phyloP scores from a whole-genome alignment of 768 basidiomycete species.

The Mycena vulgaris region DNA sequence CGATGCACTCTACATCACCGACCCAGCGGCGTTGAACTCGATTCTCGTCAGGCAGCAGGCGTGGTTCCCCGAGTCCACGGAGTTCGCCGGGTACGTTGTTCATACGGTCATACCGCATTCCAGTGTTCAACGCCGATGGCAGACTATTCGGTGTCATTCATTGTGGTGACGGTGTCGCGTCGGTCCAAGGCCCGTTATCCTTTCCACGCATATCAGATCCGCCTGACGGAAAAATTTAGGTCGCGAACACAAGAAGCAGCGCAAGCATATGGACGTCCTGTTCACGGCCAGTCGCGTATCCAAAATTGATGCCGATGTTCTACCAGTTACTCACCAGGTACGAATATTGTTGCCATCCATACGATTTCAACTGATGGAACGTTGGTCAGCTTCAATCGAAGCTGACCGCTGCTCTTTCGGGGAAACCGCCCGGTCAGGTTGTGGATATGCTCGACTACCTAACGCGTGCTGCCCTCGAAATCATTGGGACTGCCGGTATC shows the following conservation, averaged over 20 bases:
- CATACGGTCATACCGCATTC: too few species aligned
- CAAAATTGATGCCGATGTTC: constrained; percentile 44
- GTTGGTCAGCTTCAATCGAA: constrained; percentile 15
- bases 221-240: constrained; percentile 26
- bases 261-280: constrained; percentile 44
- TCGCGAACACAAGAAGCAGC: too few species aligned
- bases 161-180: constrained; percentile 43
- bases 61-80: too few species aligned
- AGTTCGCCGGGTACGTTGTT: constrained; percentile 40
- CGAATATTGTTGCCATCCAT: neutral
- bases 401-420: constrained; percentile 2
- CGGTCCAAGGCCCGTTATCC: constrained; percentile 40
- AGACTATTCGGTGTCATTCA: constrained; percentile 42
- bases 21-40: too few species aligned
- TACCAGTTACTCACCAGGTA: constrained; percentile 44
- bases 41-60: too few species aligned
- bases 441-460: constrained; percentile 43
- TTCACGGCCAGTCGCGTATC: constrained; percentile 43
- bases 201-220: too few species aligned
- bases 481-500: constrained; percentile 45
- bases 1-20: constrained; percentile 46
- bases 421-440: constrained; percentile 20
- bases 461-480: too few species aligned
- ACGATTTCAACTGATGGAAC: neutral
- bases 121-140: neutral